phyloP scores from a whole-genome alignment of 768 basidiomycete species.

The Galerina marginata region DNA sequence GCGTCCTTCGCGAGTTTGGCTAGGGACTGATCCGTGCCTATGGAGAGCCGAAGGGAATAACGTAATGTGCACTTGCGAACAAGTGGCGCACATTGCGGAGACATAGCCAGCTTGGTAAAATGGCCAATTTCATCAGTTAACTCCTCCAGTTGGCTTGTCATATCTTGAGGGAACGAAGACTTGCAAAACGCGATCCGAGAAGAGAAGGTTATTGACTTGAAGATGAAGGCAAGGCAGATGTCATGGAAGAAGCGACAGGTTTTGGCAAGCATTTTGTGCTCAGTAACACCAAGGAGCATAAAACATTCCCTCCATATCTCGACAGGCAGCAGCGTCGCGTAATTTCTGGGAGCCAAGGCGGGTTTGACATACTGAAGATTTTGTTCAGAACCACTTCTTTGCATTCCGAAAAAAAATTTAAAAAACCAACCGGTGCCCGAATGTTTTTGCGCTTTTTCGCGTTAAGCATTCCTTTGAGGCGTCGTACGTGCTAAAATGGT shows the following conservation, averaged over 20 bases:
- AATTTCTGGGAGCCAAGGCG: neutral
- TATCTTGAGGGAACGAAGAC: neutral
- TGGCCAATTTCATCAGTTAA: neutral
- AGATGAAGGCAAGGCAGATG: neutral
- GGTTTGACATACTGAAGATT: too few species aligned
- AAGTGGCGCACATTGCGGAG: neutral
- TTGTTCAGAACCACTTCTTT: too few species aligned
- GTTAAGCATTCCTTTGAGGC: too few species aligned
- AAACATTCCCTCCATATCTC: constrained; percentile 1
- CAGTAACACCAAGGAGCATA: neutral
- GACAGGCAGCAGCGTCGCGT: neutral
- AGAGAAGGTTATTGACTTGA: neutral
- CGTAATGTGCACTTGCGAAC: neutral
- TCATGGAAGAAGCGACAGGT: neutral
- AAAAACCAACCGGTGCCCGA: too few species aligned
- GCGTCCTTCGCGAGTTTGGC: neutral
- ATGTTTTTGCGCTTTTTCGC: too few species aligned
- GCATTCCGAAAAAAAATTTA: too few species aligned
- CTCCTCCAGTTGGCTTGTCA: neutral
- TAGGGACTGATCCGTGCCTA: neutral
- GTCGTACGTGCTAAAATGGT: too few species aligned
- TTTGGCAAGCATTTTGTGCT: neutral
- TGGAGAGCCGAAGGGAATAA: neutral
- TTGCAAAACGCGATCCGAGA: neutral
- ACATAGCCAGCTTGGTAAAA: too few species aligned